Percentiles rank a stretch among this genome's conserved stretches.
These are phyloP conservation scores for Boletus semigastroideus DNA, from an alignment of 1,284 basidiomycete genomes.

Conservation along the genomic window DNA sequence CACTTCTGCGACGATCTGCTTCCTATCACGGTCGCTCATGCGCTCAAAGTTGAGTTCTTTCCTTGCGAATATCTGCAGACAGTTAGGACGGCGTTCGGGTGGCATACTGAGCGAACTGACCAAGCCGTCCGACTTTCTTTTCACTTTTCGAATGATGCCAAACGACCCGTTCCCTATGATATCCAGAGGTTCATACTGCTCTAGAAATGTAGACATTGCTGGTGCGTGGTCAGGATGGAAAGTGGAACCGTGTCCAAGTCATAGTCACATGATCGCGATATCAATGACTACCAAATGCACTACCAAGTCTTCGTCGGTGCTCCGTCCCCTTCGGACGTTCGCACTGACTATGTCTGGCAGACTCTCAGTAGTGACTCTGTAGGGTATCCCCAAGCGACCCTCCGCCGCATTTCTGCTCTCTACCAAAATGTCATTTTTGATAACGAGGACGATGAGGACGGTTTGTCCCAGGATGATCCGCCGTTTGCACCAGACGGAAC, in stretches of 20 bases:
- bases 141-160: slow-evolving; percentile 93
- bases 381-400: too few species aligned
- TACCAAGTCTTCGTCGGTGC: slow-evolving; percentile 35
- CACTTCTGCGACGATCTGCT: slow-evolving; percentile 98
- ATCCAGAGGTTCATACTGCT: slow-evolving; percentile 84
- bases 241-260: not conserved
- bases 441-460: slow-evolving; percentile 24
- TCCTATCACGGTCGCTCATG: slow-evolving; percentile 90
- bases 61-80: slow-evolving; percentile 74
- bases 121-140: slow-evolving; percentile 79
- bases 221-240: not conserved
- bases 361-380: slow-evolving; percentile 40
- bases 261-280: not conserved
- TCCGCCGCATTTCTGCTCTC: slow-evolving; percentile 56
- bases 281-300: too few species aligned
- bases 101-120: slow-evolving; percentile 48
- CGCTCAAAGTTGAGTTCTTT: slow-evolving; percentile 96
- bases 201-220: slow-evolving; percentile 49
- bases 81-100: slow-evolving; percentile 4
- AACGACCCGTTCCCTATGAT: slow-evolving; percentile 97
- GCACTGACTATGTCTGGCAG: slow-evolving; percentile 41
- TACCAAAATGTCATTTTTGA: slow-evolving; percentile 68
- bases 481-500: slow-evolving; percentile 38
- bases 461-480: slow-evolving; percentile 17
- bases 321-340: slow-evolving; percentile 37